phyloP scores from a whole-genome alignment of 345 rosid genomes.

The Schrenkiella parvula region DNA sequence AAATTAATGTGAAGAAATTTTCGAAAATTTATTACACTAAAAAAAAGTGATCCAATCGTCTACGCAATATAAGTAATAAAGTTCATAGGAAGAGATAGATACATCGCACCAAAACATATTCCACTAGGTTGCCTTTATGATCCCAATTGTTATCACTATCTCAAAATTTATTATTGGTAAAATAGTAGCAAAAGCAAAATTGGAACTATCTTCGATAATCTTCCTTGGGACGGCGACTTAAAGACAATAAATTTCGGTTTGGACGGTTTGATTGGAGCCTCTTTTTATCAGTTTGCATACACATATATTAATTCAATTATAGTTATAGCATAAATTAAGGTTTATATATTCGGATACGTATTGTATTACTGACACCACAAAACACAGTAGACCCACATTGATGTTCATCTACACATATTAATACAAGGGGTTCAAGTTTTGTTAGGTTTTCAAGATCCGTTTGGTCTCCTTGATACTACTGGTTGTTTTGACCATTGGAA shows the following conservation, averaged over 20 bases:
- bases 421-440: neutral
- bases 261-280: slow-evolving; percentile 49
- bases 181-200: slow-evolving; percentile 10
- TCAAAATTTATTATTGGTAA: slow-evolving; percentile 10
- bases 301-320: neutral
- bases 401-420: neutral
- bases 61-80: slow-evolving; percentile 11
- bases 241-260: slow-evolving; percentile 32
- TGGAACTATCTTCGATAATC: slow-evolving; percentile 22
- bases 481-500: no score
- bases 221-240: slow-evolving; percentile 39
- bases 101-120: slow-evolving; percentile 23
- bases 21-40: neutral
- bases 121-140: slow-evolving; percentile 18
- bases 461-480: no score
- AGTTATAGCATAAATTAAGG: neutral
- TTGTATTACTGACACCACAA: neutral
- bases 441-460: no score
- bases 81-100: slow-evolving; percentile 8
- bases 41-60: slow-evolving; percentile 7
- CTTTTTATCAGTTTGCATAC: neutral
- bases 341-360: neutral
- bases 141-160: slow-evolving; percentile 10
- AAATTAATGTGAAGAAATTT: no score
- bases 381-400: neutral